Conservation (phyloP, 2,329 filamentous ascomycete species). For the Fusarium sp. region DNA sequence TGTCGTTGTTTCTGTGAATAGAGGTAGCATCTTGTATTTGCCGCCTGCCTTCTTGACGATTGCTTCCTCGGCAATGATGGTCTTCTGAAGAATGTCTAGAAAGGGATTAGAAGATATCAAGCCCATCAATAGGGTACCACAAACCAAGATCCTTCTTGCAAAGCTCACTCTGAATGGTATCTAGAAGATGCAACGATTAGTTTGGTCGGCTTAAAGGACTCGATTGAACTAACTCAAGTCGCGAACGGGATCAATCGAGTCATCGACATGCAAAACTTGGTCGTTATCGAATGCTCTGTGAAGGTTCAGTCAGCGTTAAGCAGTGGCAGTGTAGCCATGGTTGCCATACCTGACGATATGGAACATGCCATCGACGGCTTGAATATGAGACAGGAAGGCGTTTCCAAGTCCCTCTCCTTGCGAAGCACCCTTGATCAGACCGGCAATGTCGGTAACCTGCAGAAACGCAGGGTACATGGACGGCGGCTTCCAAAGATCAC, state of each 20-base stretch:
- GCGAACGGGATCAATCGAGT: slow-evolving; percentile 62
- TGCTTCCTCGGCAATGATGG: slow-evolving; percentile 58
- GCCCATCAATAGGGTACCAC: not conserved
- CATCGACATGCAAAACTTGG: slow-evolving; percentile 63
- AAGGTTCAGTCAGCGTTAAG: slow-evolving; percentile 13
- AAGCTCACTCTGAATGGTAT: slow-evolving; percentile 50
- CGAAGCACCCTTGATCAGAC: slow-evolving; percentile 62
- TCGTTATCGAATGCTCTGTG: slow-evolving; percentile 62
- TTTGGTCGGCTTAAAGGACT: not conserved
- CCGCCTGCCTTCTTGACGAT: slow-evolving; percentile 61
- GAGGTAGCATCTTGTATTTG: slow-evolving; percentile 63
- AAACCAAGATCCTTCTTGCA: slow-evolving; percentile 58
- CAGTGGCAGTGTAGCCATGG: not conserved
- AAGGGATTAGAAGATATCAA: not conserved
- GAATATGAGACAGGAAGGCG: slow-evolving; percentile 62
- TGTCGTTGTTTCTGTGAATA: slow-evolving; percentile 60
- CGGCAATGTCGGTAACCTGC: slow-evolving; percentile 63
- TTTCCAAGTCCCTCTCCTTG: slow-evolving; percentile 62
- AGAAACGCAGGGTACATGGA: slow-evolving; percentile 62
- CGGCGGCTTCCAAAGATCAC: slow-evolving; percentile 62
- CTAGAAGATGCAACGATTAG: slow-evolving; percentile 29
- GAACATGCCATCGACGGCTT: slow-evolving; percentile 63
- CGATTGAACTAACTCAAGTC: slow-evolving; percentile 56
- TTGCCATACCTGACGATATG: slow-evolving; percentile 59
- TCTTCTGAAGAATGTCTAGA: slow-evolving; percentile 58